Evolutionary conservation across 345 rosid genomes (phyloP), one percentile per base, ranked within the genome.

Genomic region (Erysimum cheiranthoides): DNA sequence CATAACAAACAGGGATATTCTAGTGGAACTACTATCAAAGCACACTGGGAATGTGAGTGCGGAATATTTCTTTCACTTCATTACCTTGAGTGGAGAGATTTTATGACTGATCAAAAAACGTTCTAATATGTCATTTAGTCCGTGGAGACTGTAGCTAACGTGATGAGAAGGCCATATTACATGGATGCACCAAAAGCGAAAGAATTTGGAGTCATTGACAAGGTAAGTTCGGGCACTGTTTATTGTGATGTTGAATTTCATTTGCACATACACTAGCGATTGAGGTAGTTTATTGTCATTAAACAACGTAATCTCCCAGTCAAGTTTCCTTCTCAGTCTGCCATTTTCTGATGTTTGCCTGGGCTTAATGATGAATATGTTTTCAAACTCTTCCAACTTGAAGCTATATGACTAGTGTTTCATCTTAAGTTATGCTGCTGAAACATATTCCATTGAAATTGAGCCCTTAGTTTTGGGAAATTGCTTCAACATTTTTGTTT

Each of bases 171-270:
- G 58, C 93, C 92, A 12, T 87, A 59, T 81, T 85, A 84, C 71
- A 89, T 94, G 97, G 92, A 92, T 77, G 75, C 92, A 12, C 78
- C 47, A 28, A 84, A 67, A 83, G 98, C 97, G 60, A 83, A 79
- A 79, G 95, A 90, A 72, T 94, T 90, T 76, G 98, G 98, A 32
- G 95, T 92, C 77, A 80, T 92, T 73, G 98, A 92, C 81, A 85
- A 77, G 85, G 97, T 94, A 71, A 74, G 83, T 67, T 30, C 18
- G 0, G 10, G 61, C 17, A 54, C 49, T 38, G 51, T 77, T 18
- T 38, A 10, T n/a, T 62, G 21, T 5, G 10, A 28, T 70, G 18
- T 63, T 42, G 30, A 32, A 49, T 66, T 18, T 25, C 40, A 10
- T 63, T 45, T 45, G 66, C 42, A 46, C 32, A 8, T 66, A 27